These are phyloP conservation scores for Pythium coloratum DNA, from an alignment of 352 stramenopile genomes.

Conservation along the genomic window DNA sequence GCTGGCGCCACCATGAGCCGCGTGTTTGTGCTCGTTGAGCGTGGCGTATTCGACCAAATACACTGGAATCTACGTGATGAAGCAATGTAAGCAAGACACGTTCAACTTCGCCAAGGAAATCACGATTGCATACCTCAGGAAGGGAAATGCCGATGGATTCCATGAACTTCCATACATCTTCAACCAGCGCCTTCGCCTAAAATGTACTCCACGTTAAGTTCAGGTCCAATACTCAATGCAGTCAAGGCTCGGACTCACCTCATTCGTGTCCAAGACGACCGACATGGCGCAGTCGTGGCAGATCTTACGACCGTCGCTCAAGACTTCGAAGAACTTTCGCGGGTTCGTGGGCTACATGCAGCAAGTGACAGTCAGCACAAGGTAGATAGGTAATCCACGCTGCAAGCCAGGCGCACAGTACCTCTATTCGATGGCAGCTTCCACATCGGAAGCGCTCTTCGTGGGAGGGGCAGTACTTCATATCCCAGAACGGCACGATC, in stretches of 20 bases:
- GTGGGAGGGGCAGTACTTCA: conserved; percentile 62
- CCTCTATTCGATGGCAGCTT: conserved; percentile 74
- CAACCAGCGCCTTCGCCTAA: conserved; percentile 33
- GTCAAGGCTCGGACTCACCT: too few relatives aligned
- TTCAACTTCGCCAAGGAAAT: too few relatives aligned
- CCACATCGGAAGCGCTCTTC: conserved; percentile 66
- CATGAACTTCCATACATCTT: conserved; percentile 76
- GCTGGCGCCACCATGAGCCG: conserved; percentile 10
- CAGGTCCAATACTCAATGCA: too few relatives aligned
- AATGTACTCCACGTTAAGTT: too few relatives aligned
- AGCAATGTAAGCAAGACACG: not conserved
- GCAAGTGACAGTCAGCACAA: not conserved
- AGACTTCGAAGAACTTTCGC: conserved; percentile 49
- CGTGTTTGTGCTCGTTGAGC: conserved; percentile 51
- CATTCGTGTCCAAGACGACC: conserved; percentile 58
- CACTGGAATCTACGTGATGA: conserved; percentile 45
- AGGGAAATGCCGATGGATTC: conserved; percentile 61
- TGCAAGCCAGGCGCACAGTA: not conserved
- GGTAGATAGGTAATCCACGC: not conserved
- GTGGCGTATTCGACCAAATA: conserved; percentile 62
- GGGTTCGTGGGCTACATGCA: conserved; percentile 30
- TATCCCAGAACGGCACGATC: conserved; percentile 64
- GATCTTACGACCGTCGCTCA: conserved; percentile 65
- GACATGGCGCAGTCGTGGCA: conserved; percentile 64
- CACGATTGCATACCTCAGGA: conserved; percentile 35